These are phyloP conservation scores for Rhizopogon rudus DNA, from an alignment of 768 basidiomycete species.

Conservation along the genomic window DNA sequence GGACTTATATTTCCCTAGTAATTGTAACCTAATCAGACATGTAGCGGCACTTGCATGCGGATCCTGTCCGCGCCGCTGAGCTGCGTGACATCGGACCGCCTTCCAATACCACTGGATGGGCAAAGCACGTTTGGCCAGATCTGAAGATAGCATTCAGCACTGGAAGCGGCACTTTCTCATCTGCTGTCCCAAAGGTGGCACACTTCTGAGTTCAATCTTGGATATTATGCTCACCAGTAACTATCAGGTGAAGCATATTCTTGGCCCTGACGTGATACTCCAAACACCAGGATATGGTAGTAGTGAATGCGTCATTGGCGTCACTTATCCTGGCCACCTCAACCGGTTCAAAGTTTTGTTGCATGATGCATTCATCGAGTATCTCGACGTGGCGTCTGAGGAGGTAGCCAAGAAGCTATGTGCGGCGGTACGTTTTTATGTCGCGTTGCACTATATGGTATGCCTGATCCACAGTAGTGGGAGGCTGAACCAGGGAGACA, in stretches of 20 bases:
- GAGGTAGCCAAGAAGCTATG: slow-evolving; percentile 10
- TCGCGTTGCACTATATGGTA: not conserved
- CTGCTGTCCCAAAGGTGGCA: slow-evolving; percentile 8
- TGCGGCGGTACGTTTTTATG: slow-evolving; percentile 10
- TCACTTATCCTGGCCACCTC: not conserved
- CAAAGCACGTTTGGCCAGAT: slow-evolving; percentile 8
- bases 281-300: slow-evolving; percentile 4
- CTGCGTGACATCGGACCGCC: slow-evolving; percentile 12
- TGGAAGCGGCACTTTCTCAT: slow-evolving; percentile 13
- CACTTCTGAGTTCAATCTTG: not conserved
- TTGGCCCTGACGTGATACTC: slow-evolving; percentile 11
- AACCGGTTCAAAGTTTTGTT: slow-evolving; percentile 11
- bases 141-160: slow-evolving; percentile 12
- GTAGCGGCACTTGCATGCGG: slow-evolving; percentile 10
- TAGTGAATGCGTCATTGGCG: slow-evolving; percentile 8
- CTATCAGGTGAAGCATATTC: slow-evolving; percentile 9
- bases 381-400: slow-evolving; percentile 10
- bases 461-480: slow-evolving; percentile 9
- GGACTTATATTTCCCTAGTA: not conserved
- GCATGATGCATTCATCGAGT: slow-evolving; percentile 11
- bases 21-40: not conserved
- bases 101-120: slow-evolving; percentile 12
- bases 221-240: not conserved
- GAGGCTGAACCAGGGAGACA: slow-evolving; percentile 8
- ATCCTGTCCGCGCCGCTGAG: slow-evolving; percentile 10